Percentiles rank a stretch among this genome's conserved stretches.
phyloP scores from a whole-genome alignment of 2,329 filamentous ascomycete species.

The Dryadomyces quercus-mongolicae region DNA sequence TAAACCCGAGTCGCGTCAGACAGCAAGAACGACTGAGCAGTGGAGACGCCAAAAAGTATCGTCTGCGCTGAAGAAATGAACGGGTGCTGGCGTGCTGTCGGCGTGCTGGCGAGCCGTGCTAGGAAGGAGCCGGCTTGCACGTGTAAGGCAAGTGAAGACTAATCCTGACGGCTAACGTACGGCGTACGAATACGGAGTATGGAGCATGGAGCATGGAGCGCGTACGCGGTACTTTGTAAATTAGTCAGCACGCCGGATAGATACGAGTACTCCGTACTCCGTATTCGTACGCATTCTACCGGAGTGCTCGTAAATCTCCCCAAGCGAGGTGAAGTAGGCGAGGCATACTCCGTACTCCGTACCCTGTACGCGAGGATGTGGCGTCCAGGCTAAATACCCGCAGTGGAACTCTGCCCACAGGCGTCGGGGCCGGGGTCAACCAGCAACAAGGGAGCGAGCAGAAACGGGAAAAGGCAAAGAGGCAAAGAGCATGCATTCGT shows the following conservation, averaged over 20 bases:
- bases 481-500: not conserved
- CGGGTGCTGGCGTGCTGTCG: no score
- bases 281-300: not conserved
- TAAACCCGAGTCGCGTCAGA: no score
- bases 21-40: no score
- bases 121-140: not conserved
- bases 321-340: not conserved
- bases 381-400: conserved; percentile 5
- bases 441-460: not conserved
- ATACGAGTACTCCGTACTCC: not conserved
- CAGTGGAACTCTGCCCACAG: conserved; percentile 1
- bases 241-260: not conserved
- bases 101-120: not conserved
- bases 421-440: not conserved
- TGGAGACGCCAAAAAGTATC: no score
- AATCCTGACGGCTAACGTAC: no score
- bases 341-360: not conserved
- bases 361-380: not conserved
- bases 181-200: no score
- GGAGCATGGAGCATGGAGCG: no score
- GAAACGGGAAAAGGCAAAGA: not conserved
- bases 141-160: not conserved
- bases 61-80: no score
- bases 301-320: no score
- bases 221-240: no score